Conservation (phyloP, 2,329 filamentous ascomycete genomes). For the Talaromyces verruculosus region DNA sequence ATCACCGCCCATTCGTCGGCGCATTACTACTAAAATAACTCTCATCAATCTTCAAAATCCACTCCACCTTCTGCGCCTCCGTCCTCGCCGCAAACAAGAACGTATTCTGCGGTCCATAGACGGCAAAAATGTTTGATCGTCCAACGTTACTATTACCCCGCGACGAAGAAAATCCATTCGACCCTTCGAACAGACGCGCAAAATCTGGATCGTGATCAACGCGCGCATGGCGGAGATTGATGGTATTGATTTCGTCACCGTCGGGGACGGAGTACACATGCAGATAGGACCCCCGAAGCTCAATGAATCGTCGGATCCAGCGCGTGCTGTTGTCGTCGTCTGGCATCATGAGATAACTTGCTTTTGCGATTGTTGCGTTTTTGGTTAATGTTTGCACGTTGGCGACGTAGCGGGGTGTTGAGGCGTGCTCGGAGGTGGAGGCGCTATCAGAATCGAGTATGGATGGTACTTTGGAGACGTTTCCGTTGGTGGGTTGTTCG, state of each 20-base stretch:
- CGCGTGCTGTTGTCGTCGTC: slow-evolving; percentile 71
- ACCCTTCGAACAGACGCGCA: slow-evolving; percentile 67
- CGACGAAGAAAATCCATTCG: slow-evolving; percentile 37
- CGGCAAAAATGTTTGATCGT: slow-evolving; percentile 78
- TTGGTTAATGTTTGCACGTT: slow-evolving; percentile 77
- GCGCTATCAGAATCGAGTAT: slow-evolving; percentile 31
- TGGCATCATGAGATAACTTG: slow-evolving; percentile 82
- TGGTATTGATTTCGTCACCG: slow-evolving; percentile 85
- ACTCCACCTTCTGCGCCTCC: slow-evolving; percentile 91
- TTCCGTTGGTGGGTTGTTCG: slow-evolving; percentile 43
- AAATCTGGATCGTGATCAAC: slow-evolving; percentile 91
- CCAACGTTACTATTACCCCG: slow-evolving; percentile 32
- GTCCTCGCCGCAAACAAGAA: slow-evolving; percentile 89
- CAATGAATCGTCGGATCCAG: slow-evolving; percentile 91
- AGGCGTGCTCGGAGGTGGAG: slow-evolving; percentile 31
- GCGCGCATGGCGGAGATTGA: slow-evolving; percentile 85
- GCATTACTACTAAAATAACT: slow-evolving; percentile 57
- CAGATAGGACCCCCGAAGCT: slow-evolving; percentile 85
- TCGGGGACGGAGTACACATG: slow-evolving; percentile 83
- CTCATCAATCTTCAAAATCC: slow-evolving; percentile 94
- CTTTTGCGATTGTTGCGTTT: slow-evolving; percentile 77
- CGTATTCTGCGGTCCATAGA: slow-evolving; percentile 92
- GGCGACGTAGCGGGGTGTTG: slow-evolving; percentile 66
- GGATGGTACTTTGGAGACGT: slow-evolving; percentile 27
- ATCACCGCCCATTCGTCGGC: slow-evolving; percentile 24